Conservation (phyloP, 2,329 filamentous ascomycete species). For the Alternaria sp. region DNA sequence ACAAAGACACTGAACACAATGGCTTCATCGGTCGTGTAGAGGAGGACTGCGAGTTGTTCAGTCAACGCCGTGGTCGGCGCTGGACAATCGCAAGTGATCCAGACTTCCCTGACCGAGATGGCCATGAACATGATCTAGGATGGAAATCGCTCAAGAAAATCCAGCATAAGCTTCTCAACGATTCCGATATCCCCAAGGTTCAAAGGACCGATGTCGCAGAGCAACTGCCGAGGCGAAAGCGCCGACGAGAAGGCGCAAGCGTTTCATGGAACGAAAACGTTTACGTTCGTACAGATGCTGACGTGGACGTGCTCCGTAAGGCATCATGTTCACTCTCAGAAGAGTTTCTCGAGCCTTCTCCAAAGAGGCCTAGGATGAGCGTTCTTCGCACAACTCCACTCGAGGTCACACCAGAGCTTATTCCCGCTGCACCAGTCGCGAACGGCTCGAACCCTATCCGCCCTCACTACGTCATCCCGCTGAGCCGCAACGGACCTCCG, state of each 20-base stretch:
- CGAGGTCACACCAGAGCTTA: background rate
- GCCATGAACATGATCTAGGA: background rate
- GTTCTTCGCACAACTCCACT: background rate
- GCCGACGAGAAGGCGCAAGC: background rate
- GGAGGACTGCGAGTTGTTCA: background rate
- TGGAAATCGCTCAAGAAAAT: background rate
- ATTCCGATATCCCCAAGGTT: background rate
- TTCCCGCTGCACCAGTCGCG: background rate
- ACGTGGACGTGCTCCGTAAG: conserved; percentile 16
- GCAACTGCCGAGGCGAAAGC: conserved; percentile 4
- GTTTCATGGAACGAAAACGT: conserved; percentile 6
- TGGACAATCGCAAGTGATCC: background rate
- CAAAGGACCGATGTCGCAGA: background rate
- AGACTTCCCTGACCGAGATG: background rate
- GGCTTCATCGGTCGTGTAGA: background rate
- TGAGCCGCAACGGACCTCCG: background rate
- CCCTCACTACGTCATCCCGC: background rate
- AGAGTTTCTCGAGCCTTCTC: background rate
- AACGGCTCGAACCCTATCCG: background rate
- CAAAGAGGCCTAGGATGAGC: background rate
- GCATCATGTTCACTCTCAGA: background rate
- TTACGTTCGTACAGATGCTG: conserved; percentile 6
- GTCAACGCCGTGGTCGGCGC: background rate
- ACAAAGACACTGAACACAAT: background rate
- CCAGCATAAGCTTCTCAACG: background rate